Evolutionary conservation across 805 yeast genomes (phyloP), one percentile per base, ranked within the genome.

Genomic region (Yamadazyma ubonensis): DNA sequence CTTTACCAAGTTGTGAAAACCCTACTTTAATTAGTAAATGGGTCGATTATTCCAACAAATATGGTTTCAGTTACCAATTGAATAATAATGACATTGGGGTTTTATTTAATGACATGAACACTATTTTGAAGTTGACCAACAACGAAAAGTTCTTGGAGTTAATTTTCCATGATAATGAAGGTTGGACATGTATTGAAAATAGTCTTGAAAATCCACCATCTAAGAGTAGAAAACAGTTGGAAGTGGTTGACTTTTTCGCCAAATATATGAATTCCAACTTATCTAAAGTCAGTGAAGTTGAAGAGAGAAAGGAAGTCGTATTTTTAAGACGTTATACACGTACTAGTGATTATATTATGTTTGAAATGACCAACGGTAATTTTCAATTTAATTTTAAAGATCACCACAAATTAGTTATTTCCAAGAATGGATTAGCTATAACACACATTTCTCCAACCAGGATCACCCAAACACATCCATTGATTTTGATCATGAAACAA

Each of bases 41-140:
- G 99, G 98, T 95, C 20, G 99, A 93, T 59, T 93, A 91, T 59
- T 85, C 96, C 19, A 89, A 90, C 65, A 88, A 85, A 60, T 95
- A 91, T 62, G 99, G 99, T 1, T 83, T 93, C 57, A 86, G 96
- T 4, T 93, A 91, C 60, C 96, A 93, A 58, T 67, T 93, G 42
- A 86, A 91, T 15, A 85, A 89, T 33, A 93, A 91, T 44, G 86
- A 85, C 49, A 86, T 88, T 50, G 98, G 97, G 15, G 96, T 90
- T 10, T 69, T 86, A 43, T 91, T 90, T 67, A 86, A 87, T 50
- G 91, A 87, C 53, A 85, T 86, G 14, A 81, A 85, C 42, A 83
- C 96, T 3, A 78, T 93, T 50, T 72, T 91, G 43, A 82, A 87
- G 61, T 69, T 82, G 52, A 73, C 75, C 41, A 79, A 81, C 59